Evolutionary conservation across 2,329 filamentous ascomycete species (phyloP).

Genomic region (Ophiostoma sp.): DNA sequence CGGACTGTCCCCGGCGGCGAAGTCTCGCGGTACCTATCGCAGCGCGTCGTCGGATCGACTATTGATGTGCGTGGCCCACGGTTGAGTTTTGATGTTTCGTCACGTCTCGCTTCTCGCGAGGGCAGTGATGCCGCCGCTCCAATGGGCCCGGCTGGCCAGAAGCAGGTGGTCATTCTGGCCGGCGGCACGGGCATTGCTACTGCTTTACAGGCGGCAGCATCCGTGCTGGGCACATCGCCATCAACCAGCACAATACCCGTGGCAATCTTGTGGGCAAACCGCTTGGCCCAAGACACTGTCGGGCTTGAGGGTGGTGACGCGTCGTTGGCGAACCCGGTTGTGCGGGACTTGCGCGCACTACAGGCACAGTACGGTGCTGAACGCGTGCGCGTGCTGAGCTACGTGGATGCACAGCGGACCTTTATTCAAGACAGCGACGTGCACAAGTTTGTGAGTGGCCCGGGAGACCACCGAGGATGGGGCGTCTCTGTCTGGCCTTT

Average conservation of each 20-base stretch:
- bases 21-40: slow-evolving; percentile 74
- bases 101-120: slow-evolving; percentile 28
- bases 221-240: slow-evolving; percentile 38
- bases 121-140: slow-evolving; percentile 9
- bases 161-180: slow-evolving; percentile 70
- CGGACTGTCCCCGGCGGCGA: slow-evolving; percentile 75
- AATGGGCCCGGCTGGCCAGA: not conserved
- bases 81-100: slow-evolving; percentile 54
- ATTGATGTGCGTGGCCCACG: slow-evolving; percentile 77
- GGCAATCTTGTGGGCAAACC: slow-evolving; percentile 77
- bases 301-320: slow-evolving; percentile 36
- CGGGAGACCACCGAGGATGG: not conserved
- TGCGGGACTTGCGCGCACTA: slow-evolving; percentile 57
- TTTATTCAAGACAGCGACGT: slow-evolving; percentile 56
- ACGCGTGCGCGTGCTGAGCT: slow-evolving; percentile 63
- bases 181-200: slow-evolving; percentile 91
- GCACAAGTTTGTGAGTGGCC: not conserved
- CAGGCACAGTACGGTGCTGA: slow-evolving; percentile 54
- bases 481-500: not conserved
- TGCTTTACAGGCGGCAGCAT: slow-evolving; percentile 71
- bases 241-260: slow-evolving; percentile 41
- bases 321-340: slow-evolving; percentile 40
- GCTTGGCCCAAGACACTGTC: slow-evolving; percentile 58
- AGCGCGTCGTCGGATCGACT: slow-evolving; percentile 54
- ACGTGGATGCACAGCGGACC: slow-evolving; percentile 72